phyloP scores from a whole-genome alignment of 1,284 basidiomycete genomes.

The Ustilago cynodontis region DNA sequence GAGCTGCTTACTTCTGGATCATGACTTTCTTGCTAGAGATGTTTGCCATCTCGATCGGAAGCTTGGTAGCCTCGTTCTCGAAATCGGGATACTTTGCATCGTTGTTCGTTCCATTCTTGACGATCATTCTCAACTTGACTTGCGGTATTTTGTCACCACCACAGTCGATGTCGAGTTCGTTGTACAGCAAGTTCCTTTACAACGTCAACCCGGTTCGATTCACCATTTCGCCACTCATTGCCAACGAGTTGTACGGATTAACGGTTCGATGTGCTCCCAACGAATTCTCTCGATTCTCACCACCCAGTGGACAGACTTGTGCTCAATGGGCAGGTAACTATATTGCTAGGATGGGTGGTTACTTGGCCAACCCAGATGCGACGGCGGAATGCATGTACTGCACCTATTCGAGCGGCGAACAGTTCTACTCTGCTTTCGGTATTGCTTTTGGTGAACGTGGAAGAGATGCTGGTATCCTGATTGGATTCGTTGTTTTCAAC shows the following conservation, averaged over 20 bases:
- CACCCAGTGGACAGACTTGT: slow-evolving; percentile 83
- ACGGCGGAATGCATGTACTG: slow-evolving; percentile 80
- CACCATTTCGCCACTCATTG: slow-evolving; percentile 74
- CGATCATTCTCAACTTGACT: slow-evolving; percentile 71
- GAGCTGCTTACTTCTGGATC: slow-evolving; percentile 81
- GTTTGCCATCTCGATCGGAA: slow-evolving; percentile 57
- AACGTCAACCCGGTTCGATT: slow-evolving; percentile 63
- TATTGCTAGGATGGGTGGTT: slow-evolving; percentile 78
- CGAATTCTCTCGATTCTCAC: slow-evolving; percentile 77
- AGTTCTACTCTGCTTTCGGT: slow-evolving; percentile 79
- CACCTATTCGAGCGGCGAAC: slow-evolving; percentile 77
- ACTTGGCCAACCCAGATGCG: slow-evolving; percentile 80
- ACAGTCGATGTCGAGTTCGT: slow-evolving; percentile 44
- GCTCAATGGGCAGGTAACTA: slow-evolving; percentile 71
- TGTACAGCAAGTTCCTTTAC: slow-evolving; percentile 63
- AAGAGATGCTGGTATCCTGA: slow-evolving; percentile 56
- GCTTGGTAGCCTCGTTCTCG: slow-evolving; percentile 72
- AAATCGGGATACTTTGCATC: slow-evolving; percentile 77
- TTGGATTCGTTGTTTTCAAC: slow-evolving; percentile 60
- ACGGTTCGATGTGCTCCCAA: slow-evolving; percentile 77
- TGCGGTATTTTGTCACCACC: slow-evolving; percentile 80
- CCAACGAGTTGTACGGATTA: slow-evolving; percentile 83
- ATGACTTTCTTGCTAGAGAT: slow-evolving; percentile 64
- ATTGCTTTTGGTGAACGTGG: slow-evolving; percentile 74
- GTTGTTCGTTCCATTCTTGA: slow-evolving; percentile 81